Evolutionary conservation across 2,329 filamentous ascomycete genomes (phyloP).

Genomic region (Metarhizium sp.): DNA sequence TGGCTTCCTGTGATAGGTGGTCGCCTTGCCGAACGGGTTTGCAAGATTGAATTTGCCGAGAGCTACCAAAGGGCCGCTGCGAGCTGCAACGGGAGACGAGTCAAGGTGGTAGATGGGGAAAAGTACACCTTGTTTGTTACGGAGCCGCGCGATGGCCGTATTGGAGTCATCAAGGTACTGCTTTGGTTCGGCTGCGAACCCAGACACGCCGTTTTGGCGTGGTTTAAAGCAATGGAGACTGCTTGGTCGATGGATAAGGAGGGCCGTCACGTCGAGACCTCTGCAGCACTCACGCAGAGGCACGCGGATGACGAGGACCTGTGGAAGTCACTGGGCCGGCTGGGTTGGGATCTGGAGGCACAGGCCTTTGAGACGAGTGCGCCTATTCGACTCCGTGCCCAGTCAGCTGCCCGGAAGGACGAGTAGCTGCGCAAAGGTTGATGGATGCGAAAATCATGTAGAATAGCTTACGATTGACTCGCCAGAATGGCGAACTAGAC

Average conservation of each 20-base stretch:
- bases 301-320: slow-evolving; percentile 12
- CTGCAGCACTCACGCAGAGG: background rate
- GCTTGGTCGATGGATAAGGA: slow-evolving; percentile 21
- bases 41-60: slow-evolving; percentile 30
- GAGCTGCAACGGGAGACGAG: slow-evolving; percentile 8
- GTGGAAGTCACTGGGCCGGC: slow-evolving; percentile 17
- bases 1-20: slow-evolving; percentile 26
- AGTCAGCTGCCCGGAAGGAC: slow-evolving; percentile 15
- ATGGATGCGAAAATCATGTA: background rate
- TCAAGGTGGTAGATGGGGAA: slow-evolving; percentile 19
- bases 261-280: slow-evolving; percentile 11
- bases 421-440: slow-evolving; percentile 7
- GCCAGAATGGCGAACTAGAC: background rate
- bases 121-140: slow-evolving; percentile 21
- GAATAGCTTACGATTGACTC: too few species aligned
- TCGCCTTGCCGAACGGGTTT: slow-evolving; percentile 14
- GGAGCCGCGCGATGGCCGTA: slow-evolving; percentile 10
- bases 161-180: slow-evolving; percentile 24
- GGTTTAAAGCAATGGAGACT: slow-evolving; percentile 28
- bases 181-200: slow-evolving; percentile 22
- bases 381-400: slow-evolving; percentile 21
- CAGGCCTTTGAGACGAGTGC: slow-evolving; percentile 27
- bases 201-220: slow-evolving; percentile 22
- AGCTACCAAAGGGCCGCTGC: slow-evolving; percentile 30
- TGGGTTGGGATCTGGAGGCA: slow-evolving; percentile 25